Evolutionary conservation across 495 filamentous ascomycete species (phyloP).

Genomic region (Hypoxylon subgilvum): DNA sequence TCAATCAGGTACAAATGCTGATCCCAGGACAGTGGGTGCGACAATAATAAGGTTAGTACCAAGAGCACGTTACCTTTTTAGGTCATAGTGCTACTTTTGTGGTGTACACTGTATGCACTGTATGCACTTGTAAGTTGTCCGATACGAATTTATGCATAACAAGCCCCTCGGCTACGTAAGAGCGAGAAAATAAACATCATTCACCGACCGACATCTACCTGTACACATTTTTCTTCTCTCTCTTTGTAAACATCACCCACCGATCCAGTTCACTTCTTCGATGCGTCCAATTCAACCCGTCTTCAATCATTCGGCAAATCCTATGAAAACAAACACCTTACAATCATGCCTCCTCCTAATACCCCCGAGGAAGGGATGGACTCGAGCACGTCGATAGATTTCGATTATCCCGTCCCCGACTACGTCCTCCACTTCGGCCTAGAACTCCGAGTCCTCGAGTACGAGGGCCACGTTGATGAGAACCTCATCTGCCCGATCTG

Average conservation of each 20-base stretch:
- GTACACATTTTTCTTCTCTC: too few species aligned
- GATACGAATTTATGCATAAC: too few species aligned
- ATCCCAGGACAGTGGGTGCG: too few species aligned
- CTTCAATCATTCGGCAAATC: constrained; percentile 9
- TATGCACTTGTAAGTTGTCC: too few species aligned
- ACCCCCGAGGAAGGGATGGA: constrained; percentile 44
- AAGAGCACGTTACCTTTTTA: too few species aligned
- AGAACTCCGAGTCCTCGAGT: constrained; percentile 75
- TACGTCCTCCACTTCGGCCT: constrained; percentile 26
- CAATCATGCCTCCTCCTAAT: constrained; percentile 44
- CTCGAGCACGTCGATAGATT: constrained; percentile 24
- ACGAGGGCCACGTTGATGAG: constrained; percentile 70
- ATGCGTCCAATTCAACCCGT: constrained; percentile 6
- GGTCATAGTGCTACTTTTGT: too few species aligned
- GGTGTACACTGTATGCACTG: too few species aligned
- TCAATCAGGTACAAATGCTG: too few species aligned
- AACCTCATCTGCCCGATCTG: constrained; percentile 87
- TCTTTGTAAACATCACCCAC: too few species aligned
- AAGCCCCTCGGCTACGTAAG: too few species aligned
- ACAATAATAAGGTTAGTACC: too few species aligned
- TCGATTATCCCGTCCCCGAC: constrained; percentile 22
- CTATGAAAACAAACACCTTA: constrained; percentile 5
- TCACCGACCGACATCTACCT: not conserved
- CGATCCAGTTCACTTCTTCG: not conserved
- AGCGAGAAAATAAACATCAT: too few species aligned